These are phyloP conservation scores for Cucumis sativus DNA, from an alignment of 306 rosid genomes.

Conservation along the genomic window Cucumber_9930_V3 NC_026658.2:4136001-4136500, in stretches of 20 bases:
- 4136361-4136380: too few species aligned
- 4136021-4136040: background rate
- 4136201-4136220: background rate
- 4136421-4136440: too few species aligned
- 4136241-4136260: background rate
- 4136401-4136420: too few species aligned
- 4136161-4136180: slow-evolving; percentile 81
- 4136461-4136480: too few species aligned
- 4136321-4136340: background rate
- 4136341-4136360: background rate
- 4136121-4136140: slow-evolving; percentile 81
- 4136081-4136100: slow-evolving; percentile 94
- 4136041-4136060: background rate
- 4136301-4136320: background rate
- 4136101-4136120: slow-evolving; percentile 93
- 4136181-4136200: background rate
- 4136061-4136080: slow-evolving; percentile 25
- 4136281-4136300: background rate
- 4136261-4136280: background rate
- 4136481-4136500: background rate
- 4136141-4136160: slow-evolving; percentile 93
- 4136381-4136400: too few species aligned
- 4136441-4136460: too few species aligned
- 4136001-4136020: background rate
- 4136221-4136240: background rate